Conservation (phyloP, 1,139 yeast species). For the Candida sanyaensis region DNA sequence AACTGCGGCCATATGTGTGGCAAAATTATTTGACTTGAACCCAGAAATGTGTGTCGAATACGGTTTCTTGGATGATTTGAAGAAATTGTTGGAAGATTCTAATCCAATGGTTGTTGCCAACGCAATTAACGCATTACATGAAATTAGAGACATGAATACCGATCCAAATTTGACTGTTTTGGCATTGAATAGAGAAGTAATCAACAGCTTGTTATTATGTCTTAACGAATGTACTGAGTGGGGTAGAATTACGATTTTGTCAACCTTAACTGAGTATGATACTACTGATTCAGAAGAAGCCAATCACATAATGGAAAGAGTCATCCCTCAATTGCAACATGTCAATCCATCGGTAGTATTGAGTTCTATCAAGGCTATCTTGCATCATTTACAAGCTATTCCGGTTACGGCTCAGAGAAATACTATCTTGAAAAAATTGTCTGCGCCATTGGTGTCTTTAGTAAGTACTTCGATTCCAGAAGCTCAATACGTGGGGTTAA, state of each 20-base stretch:
- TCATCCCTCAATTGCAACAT: slow-evolving; percentile 95
- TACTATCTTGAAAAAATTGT: slow-evolving; percentile 64
- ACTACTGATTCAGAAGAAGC: slow-evolving; percentile 64
- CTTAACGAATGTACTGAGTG: slow-evolving; percentile 98
- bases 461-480: slow-evolving; percentile 83
- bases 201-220: slow-evolving; percentile 73
- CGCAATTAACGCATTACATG: slow-evolving; percentile 83
- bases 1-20: slow-evolving; percentile 97
- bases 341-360: slow-evolving; percentile 95
- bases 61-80: slow-evolving; percentile 75
- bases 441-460: slow-evolving; percentile 91
- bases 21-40: slow-evolving; percentile 87
- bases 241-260: slow-evolving; percentile 92
- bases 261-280: slow-evolving; percentile 75
- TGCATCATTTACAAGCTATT: slow-evolving; percentile 67
- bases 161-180: slow-evolving; percentile 53
- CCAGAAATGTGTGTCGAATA: slow-evolving; percentile 80
- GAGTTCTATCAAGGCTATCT: slow-evolving; percentile 78
- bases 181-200: slow-evolving; percentile 43
- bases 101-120: slow-evolving; percentile 98
- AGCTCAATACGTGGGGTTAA: slow-evolving; percentile 92
- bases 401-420: slow-evolving; percentile 33
- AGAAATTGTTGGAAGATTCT: slow-evolving; percentile 75
- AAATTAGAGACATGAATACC: slow-evolving; percentile 63
- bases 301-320: slow-evolving; percentile 84